Evolutionary conservation across 2,329 filamentous ascomycete species (phyloP).

Genomic region (Tolypocladium ophioglossoides): DNA sequence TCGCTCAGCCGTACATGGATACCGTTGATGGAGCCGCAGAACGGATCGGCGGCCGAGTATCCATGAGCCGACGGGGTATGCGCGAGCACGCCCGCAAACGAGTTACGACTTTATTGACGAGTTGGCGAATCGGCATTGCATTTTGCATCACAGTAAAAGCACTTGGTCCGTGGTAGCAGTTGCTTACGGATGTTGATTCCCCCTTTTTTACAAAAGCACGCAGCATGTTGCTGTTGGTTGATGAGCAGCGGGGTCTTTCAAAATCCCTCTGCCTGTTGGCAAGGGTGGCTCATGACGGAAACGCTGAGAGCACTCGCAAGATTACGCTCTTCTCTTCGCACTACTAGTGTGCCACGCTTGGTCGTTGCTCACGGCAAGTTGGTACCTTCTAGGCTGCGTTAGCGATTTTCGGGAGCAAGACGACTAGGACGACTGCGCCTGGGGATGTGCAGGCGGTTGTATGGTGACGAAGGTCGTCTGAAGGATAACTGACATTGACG

Average conservation of each 20-base stretch:
- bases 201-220: neutral
- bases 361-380: neutral
- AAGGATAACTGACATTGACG: neutral
- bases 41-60: conserved; percentile 16
- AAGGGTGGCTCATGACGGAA: neutral
- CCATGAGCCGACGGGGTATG: conserved; percentile 20
- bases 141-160: conserved; percentile 11
- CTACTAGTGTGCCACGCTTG: neutral
- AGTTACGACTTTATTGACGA: conserved; percentile 8
- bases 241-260: neutral
- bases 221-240: neutral
- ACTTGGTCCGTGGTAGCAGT: neutral
- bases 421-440: neutral
- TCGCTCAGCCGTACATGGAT: conserved; percentile 33
- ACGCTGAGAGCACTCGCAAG: neutral
- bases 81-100: conserved; percentile 3
- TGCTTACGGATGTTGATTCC: neutral
- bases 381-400: neutral
- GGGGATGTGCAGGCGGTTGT: neutral
- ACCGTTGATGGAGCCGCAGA: conserved; percentile 20
- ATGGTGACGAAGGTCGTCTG: neutral
- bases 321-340: neutral
- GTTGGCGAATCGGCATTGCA: conserved; percentile 7
- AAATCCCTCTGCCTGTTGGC: neutral
- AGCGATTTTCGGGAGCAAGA: neutral